Base-by-base conservation (phyloP, 1,139 yeast genomes). In the Arxiozyma heterogenica region DNA sequence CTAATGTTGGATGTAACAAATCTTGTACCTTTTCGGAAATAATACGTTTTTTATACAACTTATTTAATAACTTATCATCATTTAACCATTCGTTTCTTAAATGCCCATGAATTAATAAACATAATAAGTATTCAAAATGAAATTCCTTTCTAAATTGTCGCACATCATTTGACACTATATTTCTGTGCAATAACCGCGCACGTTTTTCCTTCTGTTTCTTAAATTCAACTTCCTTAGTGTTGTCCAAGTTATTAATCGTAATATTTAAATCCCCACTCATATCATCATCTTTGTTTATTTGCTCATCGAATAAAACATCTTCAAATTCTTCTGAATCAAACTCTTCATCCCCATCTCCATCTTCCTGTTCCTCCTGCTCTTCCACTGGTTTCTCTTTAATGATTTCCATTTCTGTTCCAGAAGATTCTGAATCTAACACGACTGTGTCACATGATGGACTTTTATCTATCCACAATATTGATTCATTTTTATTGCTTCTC, bases 81-180 rank as follows among this genome's bases (percentile, higher is more conserved):
- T 81, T 82, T 57, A 90, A 79, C 95, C 96, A 89, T n/a, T 71
- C 62, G 65, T 89, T 91, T 20, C 95, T 74, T 1, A 80, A 61
- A 1, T 75, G 74, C 0, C 89, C 94, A 67, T 86, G 95, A 4
- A 77, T 68, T 39, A 86, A 66, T 77, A 87, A 78, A 47, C 79
- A 66, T 18, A 80, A 72, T 3, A 91, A 61, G 59, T 81, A 80
- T 55, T 78, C 63, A 69, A 81, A 77, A 66, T 91, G 97, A n/a
- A 82, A 70, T 0, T 67, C 58, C 50, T 73, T 70, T 34, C 96
- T 72, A 45, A 65, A 69, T 0, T 65, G 64, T 27, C 86, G 73
- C 60, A 86, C 91, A 49, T 79, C 83, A 55, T 74, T 76, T 41
- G 78, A 62, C 25, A 84, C 75, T 3, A 76, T 67, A 53, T 72